Percentiles rank a stretch among this genome's conserved stretches.
phyloP scores from a whole-genome alignment of 2,329 filamentous ascomycete genomes.

The Alternaria longipes region DNA sequence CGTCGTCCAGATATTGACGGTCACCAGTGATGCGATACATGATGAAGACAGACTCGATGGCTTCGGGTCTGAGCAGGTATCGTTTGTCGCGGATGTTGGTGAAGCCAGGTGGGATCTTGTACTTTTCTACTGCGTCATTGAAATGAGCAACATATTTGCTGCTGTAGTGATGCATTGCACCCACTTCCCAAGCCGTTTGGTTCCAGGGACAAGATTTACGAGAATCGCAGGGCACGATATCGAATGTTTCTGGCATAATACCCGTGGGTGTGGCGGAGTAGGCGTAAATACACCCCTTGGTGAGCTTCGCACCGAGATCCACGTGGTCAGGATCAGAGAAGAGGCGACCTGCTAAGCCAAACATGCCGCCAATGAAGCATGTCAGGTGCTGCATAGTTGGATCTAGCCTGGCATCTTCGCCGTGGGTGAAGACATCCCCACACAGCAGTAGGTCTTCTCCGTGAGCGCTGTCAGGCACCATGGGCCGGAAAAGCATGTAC shows the following conservation, averaged over 20 bases:
- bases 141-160: slow-evolving; percentile 26
- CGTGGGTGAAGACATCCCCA: slow-evolving; percentile 45
- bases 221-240: slow-evolving; percentile 59
- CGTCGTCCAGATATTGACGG: slow-evolving; percentile 53
- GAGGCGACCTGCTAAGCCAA: slow-evolving; percentile 65
- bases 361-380: slow-evolving; percentile 71
- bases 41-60: slow-evolving; percentile 68
- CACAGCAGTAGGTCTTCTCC: slow-evolving; percentile 43
- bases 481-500: slow-evolving; percentile 60
- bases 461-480: slow-evolving; percentile 38
- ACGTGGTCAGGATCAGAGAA: slow-evolving; percentile 63
- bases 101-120: slow-evolving; percentile 52
- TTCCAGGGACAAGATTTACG: slow-evolving; percentile 61
- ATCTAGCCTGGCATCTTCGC: slow-evolving; percentile 38
- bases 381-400: slow-evolving; percentile 66
- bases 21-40: slow-evolving; percentile 68
- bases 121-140: slow-evolving; percentile 23
- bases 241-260: slow-evolving; percentile 68
- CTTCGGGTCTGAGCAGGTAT: slow-evolving; percentile 63
- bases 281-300: slow-evolving; percentile 69
- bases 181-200: slow-evolving; percentile 59
- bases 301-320: slow-evolving; percentile 65
- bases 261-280: slow-evolving; percentile 65
- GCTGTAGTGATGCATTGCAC: slow-evolving; percentile 37
- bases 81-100: slow-evolving; percentile 52